Percentiles rank a stretch among this genome's conserved stretches.
Evolutionary conservation across 208 protist species (phyloP).

Genomic region (Blastocrithidia nonstop): DNA sequence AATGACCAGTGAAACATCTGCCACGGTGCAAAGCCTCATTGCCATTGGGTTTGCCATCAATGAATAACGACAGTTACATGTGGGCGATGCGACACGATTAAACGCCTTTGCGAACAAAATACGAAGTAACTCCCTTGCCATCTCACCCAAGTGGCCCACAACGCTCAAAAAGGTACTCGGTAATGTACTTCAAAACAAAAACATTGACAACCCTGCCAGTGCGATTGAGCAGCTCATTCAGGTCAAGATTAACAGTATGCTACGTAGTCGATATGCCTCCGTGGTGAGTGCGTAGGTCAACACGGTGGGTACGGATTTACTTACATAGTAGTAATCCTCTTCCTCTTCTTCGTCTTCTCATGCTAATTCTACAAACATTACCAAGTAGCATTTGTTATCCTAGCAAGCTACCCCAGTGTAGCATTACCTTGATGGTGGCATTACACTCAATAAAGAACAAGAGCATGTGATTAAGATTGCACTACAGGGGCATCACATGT

Average conservation of each 20-base stretch:
- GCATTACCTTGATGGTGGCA: constrained; percentile 11
- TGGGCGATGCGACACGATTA: constrained; percentile 37
- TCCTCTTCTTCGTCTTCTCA: no score
- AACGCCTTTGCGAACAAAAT: constrained; percentile 48
- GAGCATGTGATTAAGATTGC: constrained; percentile 70
- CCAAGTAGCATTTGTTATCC: no score
- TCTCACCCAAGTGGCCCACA: constrained; percentile 61
- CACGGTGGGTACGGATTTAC: no score
- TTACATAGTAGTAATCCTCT: no score
- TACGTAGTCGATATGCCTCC: constrained; percentile 55
- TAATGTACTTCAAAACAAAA: constrained; percentile 32
- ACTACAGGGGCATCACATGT: constrained; percentile 66
- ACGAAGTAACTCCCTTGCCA: constrained; percentile 22
- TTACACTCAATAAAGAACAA: constrained; percentile 77
- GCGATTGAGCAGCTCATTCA: constrained; percentile 69
- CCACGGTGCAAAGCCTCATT: constrained; percentile 27
- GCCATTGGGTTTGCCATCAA: constrained; percentile 73
- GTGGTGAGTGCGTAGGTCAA: constrained; percentile 49
- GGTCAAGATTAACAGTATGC: constrained; percentile 62
- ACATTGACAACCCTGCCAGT: constrained; percentile 50
- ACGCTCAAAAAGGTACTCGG: constrained; percentile 38
- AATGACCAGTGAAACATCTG: constrained; percentile 63
- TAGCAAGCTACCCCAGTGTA: no score
- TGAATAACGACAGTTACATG: constrained; percentile 36
- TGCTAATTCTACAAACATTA: no score